Evolutionary conservation across 352 stramenopile genomes (phyloP).

Genomic region (Globisporangium alternatum): DNA sequence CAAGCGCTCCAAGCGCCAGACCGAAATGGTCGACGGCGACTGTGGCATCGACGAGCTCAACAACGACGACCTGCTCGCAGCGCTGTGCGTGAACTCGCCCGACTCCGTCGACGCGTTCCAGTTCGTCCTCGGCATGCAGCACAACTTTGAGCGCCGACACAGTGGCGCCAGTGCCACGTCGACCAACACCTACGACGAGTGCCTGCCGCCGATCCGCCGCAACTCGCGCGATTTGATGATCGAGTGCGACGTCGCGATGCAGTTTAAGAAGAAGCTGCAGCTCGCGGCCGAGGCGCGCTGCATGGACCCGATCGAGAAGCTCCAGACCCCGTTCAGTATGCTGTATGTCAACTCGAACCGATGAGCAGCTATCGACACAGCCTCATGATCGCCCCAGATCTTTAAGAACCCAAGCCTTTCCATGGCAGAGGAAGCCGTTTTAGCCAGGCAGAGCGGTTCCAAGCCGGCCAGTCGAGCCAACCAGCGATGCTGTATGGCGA

Average conservation of each 20-base stretch:
- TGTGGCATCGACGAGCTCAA: slow-evolving; percentile 15
- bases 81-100: not conserved
- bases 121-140: slow-evolving; percentile 13
- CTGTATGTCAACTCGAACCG: slow-evolving; percentile 17
- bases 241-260: slow-evolving; percentile 17
- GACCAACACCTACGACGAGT: slow-evolving; percentile 6
- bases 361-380: slow-evolving; percentile 3
- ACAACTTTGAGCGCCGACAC: slow-evolving; percentile 9
- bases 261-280: slow-evolving; percentile 23
- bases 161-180: not conserved
- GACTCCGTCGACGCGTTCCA: not conserved
- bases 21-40: slow-evolving; percentile 12
- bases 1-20: slow-evolving; percentile 18
- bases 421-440: no score
- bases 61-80: slow-evolving; percentile 6
- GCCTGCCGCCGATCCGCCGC: slow-evolving; percentile 18
- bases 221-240: slow-evolving; percentile 15
- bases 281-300: slow-evolving; percentile 11
- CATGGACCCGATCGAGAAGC: slow-evolving; percentile 15
- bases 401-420: not conserved
- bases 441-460: not conserved
- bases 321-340: slow-evolving; percentile 15
- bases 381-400: not conserved
- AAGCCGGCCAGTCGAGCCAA: no score
- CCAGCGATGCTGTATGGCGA: not conserved